These are phyloP conservation scores for Creolimax fragrantissima DNA, from an alignment of 78 protist species.

Conservation along the genomic window DNA sequence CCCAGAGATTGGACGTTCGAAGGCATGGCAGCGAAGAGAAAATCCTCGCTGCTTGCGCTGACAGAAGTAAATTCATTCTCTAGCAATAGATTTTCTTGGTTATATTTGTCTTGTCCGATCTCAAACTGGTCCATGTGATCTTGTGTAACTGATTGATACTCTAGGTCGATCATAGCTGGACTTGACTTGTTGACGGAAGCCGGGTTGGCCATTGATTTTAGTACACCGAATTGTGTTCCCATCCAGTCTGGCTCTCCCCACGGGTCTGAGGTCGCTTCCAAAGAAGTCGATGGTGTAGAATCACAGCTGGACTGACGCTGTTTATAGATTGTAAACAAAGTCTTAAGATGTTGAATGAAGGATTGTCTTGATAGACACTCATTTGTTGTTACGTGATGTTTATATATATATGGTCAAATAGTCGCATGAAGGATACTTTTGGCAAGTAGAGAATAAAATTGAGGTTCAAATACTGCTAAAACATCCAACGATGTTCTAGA, in stretches of 20 bases:
- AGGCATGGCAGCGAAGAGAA: not conserved
- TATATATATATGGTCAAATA: not conserved
- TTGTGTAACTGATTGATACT: not conserved
- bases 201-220: not conserved
- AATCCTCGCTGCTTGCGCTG: not conserved
- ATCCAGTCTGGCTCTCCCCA: not conserved
- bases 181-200: not conserved
- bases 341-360: not conserved
- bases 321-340: too few species aligned
- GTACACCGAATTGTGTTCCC: not conserved
- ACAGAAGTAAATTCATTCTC: not conserved
- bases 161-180: not conserved
- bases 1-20: not conserved
- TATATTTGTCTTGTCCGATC: not conserved
- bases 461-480: not conserved
- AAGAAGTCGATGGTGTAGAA: not conserved
- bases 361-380: not conserved
- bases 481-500: too few species aligned
- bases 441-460: not conserved
- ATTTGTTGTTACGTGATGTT: not conserved
- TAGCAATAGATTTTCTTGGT: not conserved
- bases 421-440: not conserved
- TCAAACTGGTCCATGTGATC: not conserved
- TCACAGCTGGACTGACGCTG: not conserved
- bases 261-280: not conserved